Base-by-base conservation (phyloP, 176 grass and related monocot species). In the Bothriochloa decipiens region DNA sequence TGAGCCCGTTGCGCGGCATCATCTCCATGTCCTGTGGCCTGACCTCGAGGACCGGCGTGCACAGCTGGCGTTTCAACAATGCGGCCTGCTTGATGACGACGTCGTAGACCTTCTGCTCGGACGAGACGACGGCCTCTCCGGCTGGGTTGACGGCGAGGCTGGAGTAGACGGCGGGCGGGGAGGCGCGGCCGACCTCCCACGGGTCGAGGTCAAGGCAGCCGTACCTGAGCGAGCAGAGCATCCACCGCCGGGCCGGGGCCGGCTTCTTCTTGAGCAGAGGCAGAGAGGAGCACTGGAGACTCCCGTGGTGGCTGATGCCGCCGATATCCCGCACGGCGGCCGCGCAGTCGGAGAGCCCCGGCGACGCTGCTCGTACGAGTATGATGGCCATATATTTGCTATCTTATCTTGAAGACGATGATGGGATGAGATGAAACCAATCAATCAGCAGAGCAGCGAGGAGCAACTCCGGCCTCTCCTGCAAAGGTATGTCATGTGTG, bases 81-180 rank as follows among this genome's bases (percentile, higher is more conserved):
- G 91, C 93, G 0, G 96, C 89, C 88, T 98, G 96, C 88, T 84
- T 98, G 33, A 95, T 27, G 17, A 98, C 91, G 50, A 90, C 87
- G 81, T 98, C 91, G 85, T 93, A 98, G 36, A 98, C 96, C 89
- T 88, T 98, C 85, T 95, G 89, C 65, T 98, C 96, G 0, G 96
- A 93, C 0, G 96, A 89, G 60, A 92, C 43, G 67, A 81, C 83
- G 32, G 89, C 87, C 47, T 89, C 95, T 1, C 67, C 91, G 0
- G 89, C 62, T 0, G 89, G 87, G 79, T 76, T 95, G 47, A 85
- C 91, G 0, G 89, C 83, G 14, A 98, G 83, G 89, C 89, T 95
- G 63, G 96, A 95, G 8, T 84, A 86, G 0, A 90, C 65, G 0
- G 85, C 88, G 0, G 83, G 82, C 3, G 83, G 2, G n/a, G n/a